These are phyloP conservation scores for Lasiosphaeriaceae sp. DNA, from an alignment of 495 filamentous ascomycete species.

Conservation along the genomic window DNA sequence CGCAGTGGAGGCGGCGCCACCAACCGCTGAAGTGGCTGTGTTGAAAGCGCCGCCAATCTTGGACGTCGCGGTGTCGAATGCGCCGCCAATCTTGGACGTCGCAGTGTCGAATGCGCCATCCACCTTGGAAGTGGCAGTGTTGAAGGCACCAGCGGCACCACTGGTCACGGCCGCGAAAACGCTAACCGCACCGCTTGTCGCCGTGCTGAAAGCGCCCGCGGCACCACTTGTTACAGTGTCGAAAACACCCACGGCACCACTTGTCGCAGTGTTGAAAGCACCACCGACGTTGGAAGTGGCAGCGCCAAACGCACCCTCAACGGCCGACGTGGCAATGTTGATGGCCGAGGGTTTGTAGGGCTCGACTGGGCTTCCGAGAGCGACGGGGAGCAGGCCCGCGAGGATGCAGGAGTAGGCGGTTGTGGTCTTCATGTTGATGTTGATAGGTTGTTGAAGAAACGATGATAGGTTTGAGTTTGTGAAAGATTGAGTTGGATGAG, in stretches of 20 bases:
- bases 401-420: neutral
- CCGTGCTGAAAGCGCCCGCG: neutral
- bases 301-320: neutral
- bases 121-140: neutral
- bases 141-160: neutral
- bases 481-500: too few relatives aligned
- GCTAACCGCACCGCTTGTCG: neutral
- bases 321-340: neutral
- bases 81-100: neutral
- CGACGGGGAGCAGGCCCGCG: neutral
- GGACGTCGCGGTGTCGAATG: neutral
- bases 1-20: neutral
- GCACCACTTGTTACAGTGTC: neutral
- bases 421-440: neutral
- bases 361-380: neutral
- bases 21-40: neutral
- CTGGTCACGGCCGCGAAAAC: neutral
- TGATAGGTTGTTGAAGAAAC: too few relatives aligned
- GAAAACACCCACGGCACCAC: too few relatives aligned
- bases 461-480: too few relatives aligned
- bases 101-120: neutral
- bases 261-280: neutral
- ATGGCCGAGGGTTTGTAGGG: neutral
- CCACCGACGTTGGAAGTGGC: neutral
- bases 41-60: neutral